Percentiles rank a stretch among this genome's conserved stretches.
Conservation (phyloP, 139 green algal genomes). For the Nannochloris sp. region DNA sequence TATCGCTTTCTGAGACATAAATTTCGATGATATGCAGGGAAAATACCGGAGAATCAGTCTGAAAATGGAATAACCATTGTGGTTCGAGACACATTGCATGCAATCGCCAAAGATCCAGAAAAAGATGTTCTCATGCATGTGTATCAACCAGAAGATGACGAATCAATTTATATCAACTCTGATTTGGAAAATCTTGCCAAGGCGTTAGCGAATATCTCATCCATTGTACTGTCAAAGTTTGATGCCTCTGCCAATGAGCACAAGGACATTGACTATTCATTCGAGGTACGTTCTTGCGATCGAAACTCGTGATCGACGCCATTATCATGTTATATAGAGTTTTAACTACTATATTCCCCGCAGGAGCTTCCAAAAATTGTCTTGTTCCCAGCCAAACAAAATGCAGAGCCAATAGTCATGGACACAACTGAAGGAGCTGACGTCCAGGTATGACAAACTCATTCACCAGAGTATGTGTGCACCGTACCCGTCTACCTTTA, state of each 20-base stretch:
- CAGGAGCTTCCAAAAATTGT: conserved; percentile 28
- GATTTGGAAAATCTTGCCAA: conserved; percentile 42
- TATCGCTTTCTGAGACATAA: background rate
- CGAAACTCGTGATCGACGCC: background rate
- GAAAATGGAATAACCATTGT: conserved; percentile 28
- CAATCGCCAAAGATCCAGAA: conserved; percentile 22
- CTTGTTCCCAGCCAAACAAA: conserved; percentile 25
- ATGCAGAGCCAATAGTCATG: conserved; percentile 5
- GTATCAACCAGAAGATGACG: conserved; percentile 54
- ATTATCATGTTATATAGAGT: background rate
- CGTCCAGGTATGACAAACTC: background rate
- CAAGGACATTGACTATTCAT: background rate
- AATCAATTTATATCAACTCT: conserved; percentile 49
- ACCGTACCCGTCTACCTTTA: background rate
- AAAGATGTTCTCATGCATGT: conserved; percentile 51
- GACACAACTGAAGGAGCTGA: background rate
- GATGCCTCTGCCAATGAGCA: conserved; percentile 56
- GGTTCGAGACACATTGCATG: conserved; percentile 17
- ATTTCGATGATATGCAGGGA: conserved; percentile 6
- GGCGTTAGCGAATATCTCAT: conserved; percentile 29
- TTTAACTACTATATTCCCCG: background rate
- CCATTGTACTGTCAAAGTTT: conserved; percentile 53
- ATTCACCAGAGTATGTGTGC: background rate
- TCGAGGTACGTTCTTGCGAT: background rate
- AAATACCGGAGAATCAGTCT: conserved; percentile 7